Base-by-base conservation (phyloP, 2,329 filamentous ascomycete species). In the Penicillium expansum region DNA sequence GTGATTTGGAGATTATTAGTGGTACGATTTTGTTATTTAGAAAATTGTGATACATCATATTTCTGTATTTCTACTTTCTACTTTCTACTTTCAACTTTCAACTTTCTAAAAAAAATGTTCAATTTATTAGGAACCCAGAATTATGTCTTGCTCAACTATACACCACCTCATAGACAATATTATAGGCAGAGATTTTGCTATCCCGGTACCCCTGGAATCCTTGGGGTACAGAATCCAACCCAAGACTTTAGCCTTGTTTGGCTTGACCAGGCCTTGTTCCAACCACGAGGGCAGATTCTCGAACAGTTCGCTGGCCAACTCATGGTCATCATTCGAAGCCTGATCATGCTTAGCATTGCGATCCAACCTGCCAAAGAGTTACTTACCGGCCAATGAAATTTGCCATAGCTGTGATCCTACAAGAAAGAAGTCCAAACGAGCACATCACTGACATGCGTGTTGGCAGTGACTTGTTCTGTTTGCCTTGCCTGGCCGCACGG, bases 161-260 rank as follows among this genome's bases (percentile, higher is more conserved):
- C 37, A 18, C 18, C 11, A 55, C 33, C 47, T 70, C 64, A 64
- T 78, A 78, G 0, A 78, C 74, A 41, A 78, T 67, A 60, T 78
- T 78, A 38, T 68, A 74, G 0, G 61, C 74, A 0, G 74, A 76
- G n/a, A 78, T 72, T 18, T 69, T 73, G 2, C 71, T 70, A 52
- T 76, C 70, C 0, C 74, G 67, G 52, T 77, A 62, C 54, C 75
- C 68, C 39, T 77, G 71, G 45, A 79, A 77, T 0, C 71, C 72
- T 5, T 67, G 55, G 0, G 56, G 22, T 1, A 79, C 66, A n/a
- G 57, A 65, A 14, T 72, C 69, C 2, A 78, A 55, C 0, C 74
- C 27, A 72, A 56, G 1, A 76, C 49, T 44, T 67, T 71, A 1
- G 67, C 35, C 10, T 55, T 62, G 44, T 72, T 33, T 33, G 30